These are phyloP conservation scores for Curvularia sp. DNA, from an alignment of 2,329 filamentous ascomycete genomes.

Conservation along the genomic window DNA sequence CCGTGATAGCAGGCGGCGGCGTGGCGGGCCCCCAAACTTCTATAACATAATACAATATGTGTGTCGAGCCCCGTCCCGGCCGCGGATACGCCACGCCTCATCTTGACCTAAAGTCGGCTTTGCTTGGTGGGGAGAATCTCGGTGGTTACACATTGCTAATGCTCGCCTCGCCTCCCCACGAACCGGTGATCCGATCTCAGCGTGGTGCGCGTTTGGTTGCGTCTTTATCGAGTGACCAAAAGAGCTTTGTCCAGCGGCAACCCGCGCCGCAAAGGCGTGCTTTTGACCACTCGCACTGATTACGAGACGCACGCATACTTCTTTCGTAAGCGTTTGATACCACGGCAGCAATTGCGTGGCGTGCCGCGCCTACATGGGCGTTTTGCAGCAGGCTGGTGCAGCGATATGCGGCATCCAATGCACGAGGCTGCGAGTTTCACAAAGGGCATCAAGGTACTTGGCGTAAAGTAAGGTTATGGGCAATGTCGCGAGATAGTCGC, in stretches of 20 bases:
- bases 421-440: constrained; percentile 29
- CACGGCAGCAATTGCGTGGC: constrained; percentile 24
- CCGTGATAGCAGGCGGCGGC: constrained; percentile 33
- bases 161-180: constrained; percentile 36
- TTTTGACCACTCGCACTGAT: constrained; percentile 32
- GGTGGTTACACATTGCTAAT: constrained; percentile 32
- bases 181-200: constrained; percentile 23
- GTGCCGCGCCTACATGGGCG: constrained; percentile 22
- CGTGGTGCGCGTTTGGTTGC: constrained; percentile 29
- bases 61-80: constrained; percentile 37
- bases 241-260: constrained; percentile 20
- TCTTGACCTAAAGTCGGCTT: constrained; percentile 29
- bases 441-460: constrained; percentile 12
- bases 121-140: constrained; percentile 37
- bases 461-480: constrained; percentile 6
- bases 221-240: constrained; percentile 40
- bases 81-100: constrained; percentile 42
- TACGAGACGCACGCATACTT: constrained; percentile 34
- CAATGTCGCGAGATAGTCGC: constrained; percentile 4
- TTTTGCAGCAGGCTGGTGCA: constrained; percentile 25
- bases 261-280: constrained; percentile 26
- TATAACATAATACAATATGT: constrained; percentile 10
- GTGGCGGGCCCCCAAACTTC: constrained; percentile 16
- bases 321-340: constrained; percentile 37
- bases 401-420: constrained; percentile 22